Evolutionary conservation across 2,329 filamentous ascomycete species (phyloP), one percentile per base, ranked within the genome.

Genomic region (Diaporthe vexans): DNA sequence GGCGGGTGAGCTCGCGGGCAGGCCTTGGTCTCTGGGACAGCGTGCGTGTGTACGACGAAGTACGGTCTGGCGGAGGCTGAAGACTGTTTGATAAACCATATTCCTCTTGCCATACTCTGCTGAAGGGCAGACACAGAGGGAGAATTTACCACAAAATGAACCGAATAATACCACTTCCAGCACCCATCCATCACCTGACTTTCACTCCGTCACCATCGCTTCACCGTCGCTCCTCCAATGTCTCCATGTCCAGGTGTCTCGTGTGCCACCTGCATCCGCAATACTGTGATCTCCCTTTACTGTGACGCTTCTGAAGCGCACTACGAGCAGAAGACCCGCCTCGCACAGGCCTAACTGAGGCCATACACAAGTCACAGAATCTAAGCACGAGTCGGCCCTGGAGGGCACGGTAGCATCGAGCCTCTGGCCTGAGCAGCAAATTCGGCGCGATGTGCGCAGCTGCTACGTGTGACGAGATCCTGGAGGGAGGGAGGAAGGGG

Each of bases 11-110:
- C 21, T 19, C 26, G 37, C 9, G 37, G 54, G 69, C 7, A 26
- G 37, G 59, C 19, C 59, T 24, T 63, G 33, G 70, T 51, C 48
- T 59, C 46, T 63, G 17, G 70, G 57, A 54, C 56, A 51, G 57
- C 8, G 57, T 67, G 63, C 33, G 46, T 33, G 29, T 67, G 46
- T 54, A 68, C 33, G 48, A 68, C 63, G 48, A 40, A 54, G 33
- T 26, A n/a, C 54, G 63, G 63, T 15, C 48, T 68, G 63, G 63
- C 59, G 63, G 48, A 40, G 63, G 63, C 63, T 68, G 63, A 35
- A 54, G 48, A 46, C 63, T 68, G 63, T 51, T 68, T 68, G 63
- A 68, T 68, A 54, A 68, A 54, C 15, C n/a, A 19, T 40, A 52
- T 24, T 8, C 37, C 33, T 68, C 63, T 54, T n/a, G 24, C 63